Evolutionary conservation across 805 yeast species (phyloP).

Genomic region (Komagataella populi): DNA sequence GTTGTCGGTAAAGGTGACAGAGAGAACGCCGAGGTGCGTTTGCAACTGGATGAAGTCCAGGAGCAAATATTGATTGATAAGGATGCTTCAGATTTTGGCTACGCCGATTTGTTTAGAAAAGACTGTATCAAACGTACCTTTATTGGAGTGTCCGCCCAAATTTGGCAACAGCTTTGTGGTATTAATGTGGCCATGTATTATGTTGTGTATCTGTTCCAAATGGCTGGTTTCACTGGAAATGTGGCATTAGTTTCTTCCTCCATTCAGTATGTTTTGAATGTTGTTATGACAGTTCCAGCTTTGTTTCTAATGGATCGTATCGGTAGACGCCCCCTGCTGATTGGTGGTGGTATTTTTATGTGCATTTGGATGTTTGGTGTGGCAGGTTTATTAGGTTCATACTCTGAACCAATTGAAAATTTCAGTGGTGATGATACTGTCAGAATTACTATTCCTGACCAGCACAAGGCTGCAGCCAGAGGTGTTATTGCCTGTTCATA

Average conservation of each 20-base stretch:
- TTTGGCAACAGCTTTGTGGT: conserved; percentile 54
- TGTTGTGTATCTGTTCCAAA: conserved; percentile 47
- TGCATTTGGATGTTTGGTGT: conserved; percentile 28
- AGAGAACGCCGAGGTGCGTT: conserved; percentile 28
- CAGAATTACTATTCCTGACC: conserved; percentile 20
- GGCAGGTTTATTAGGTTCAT: conserved; percentile 26
- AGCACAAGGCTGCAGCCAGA: conserved; percentile 20
- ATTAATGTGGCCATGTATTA: conserved; percentile 61
- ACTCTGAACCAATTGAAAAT: conserved; percentile 19
- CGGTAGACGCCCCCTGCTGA: conserved; percentile 54
- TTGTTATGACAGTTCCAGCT: conserved; percentile 47
- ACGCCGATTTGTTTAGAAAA: conserved; percentile 36
- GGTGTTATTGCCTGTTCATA: conserved; percentile 35
- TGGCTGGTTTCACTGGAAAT: conserved; percentile 46
- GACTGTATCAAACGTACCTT: conserved; percentile 35
- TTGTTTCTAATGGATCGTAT: conserved; percentile 43
- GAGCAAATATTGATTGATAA: conserved; percentile 42
- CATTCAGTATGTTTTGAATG: conserved; percentile 45
- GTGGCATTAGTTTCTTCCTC: conserved; percentile 41
- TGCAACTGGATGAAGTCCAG: conserved; percentile 44
- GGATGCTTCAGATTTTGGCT: conserved; percentile 28
- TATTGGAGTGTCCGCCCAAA: conserved; percentile 38
- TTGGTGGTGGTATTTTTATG: conserved; percentile 34
- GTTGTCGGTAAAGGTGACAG: conserved; percentile 27
- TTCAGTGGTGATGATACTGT: conserved; percentile 16